A percentile compares a stretch with the other conserved stretches of the same genome.
Conservation (phyloP, 306 rosid genomes). For the Cucumis cinereus region DNA sequence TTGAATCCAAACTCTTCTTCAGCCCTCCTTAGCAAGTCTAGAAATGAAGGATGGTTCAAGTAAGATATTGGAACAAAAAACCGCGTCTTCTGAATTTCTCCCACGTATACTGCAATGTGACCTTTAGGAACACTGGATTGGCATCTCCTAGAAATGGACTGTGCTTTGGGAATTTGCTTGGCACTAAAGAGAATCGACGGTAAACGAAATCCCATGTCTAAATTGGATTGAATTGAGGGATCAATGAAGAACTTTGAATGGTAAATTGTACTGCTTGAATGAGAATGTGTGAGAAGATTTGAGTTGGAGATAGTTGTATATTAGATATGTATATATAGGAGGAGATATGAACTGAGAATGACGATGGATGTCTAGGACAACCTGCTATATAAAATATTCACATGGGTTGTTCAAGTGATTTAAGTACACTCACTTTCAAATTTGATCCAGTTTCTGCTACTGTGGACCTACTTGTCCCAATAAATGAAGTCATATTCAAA, state of each 20-base stretch:
- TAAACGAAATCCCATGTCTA: constrained; percentile 5
- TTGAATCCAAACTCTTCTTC: constrained; percentile 43
- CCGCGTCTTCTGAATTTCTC: constrained; percentile 26
- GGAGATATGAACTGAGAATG: not conserved
- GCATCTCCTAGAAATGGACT: not conserved
- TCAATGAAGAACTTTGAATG: not conserved
- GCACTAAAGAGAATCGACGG: not conserved
- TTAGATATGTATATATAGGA: not conserved
- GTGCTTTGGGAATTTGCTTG: not conserved
- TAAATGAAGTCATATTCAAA: constrained; percentile 1
- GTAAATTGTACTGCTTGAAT: not conserved
- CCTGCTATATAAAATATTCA: not conserved
- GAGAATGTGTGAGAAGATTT: not conserved
- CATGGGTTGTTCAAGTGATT: not conserved
- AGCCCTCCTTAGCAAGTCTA: constrained; percentile 19
- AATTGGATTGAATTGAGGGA: not conserved
- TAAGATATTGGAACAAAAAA: constrained; percentile 28
- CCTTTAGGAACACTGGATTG: constrained; percentile 31
- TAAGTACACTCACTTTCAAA: not conserved
- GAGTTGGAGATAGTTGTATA: not conserved
- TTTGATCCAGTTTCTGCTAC: not conserved
- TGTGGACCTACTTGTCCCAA: not conserved
- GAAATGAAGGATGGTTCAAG: constrained; percentile 32
- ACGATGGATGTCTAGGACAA: not conserved
- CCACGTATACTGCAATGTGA: constrained; percentile 34